Conservation (phyloP, 306 rosid species). For the Trifolium dubium region DNA sequence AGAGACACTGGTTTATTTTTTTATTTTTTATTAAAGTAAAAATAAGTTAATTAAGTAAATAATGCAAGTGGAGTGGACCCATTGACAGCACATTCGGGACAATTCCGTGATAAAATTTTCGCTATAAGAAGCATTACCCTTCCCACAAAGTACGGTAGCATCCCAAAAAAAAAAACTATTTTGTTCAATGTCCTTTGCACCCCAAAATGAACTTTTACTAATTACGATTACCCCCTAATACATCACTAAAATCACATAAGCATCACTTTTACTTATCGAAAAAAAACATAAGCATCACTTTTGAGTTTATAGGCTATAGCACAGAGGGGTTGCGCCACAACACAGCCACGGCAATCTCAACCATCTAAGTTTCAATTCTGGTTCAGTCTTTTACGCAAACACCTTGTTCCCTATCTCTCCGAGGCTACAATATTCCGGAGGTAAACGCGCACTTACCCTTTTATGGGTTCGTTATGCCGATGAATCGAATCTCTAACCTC, state of each 20-base stretch:
- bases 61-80: too few species aligned
- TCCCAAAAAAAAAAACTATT: too few species aligned
- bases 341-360: constrained; percentile 6
- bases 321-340: constrained; percentile 8
- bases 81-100: too few species aligned
- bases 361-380: neutral
- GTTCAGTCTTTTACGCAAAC: constrained; percentile 18
- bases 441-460: constrained; percentile 25
- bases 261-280: neutral
- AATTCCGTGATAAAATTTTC: too few species aligned
- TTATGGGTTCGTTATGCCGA: constrained; percentile 4
- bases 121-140: too few species aligned
- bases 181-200: too few species aligned
- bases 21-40: too few species aligned
- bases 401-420: constrained; percentile 10
- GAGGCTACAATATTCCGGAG: constrained; percentile 59
- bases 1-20: too few species aligned
- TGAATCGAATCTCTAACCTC: constrained; percentile 13
- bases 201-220: neutral
- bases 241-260: neutral
- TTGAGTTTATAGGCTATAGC: neutral
- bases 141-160: too few species aligned
- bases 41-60: too few species aligned
- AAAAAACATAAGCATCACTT: neutral
- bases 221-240: neutral